These are phyloP conservation scores for Cicer bijugum DNA, from an alignment of 306 rosid genomes.

Conservation along the genomic window DNA sequence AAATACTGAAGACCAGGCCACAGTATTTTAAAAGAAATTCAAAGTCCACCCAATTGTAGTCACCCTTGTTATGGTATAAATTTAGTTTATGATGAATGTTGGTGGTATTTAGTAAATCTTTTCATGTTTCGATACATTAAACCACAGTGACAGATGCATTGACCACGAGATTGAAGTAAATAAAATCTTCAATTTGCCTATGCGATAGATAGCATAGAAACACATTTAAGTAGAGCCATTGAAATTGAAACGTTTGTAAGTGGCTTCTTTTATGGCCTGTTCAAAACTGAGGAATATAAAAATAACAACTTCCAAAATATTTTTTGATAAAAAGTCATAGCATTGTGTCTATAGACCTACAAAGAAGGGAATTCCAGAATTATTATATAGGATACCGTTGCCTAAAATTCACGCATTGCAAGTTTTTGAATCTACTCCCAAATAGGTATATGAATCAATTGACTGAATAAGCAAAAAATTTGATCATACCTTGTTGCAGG, in stretches of 20 bases:
- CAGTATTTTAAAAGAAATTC: constrained; percentile 46
- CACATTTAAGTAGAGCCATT: background rate
- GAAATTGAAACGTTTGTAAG: background rate
- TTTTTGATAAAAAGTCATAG: constrained; percentile 37
- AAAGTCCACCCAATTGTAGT: constrained; percentile 42
- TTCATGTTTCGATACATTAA: constrained; percentile 24
- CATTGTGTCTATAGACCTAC: constrained; percentile 9
- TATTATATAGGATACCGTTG: background rate
- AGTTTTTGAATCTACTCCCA: background rate
- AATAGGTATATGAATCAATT: background rate
- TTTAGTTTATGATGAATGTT: constrained; percentile 37
- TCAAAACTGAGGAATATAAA: constrained; percentile 11
- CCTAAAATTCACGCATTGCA: constrained; percentile 30
- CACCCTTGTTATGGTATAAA: constrained; percentile 36
- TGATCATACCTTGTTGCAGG: constrained; percentile 90
- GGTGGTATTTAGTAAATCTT: constrained; percentile 29
- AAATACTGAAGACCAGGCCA: constrained; percentile 83
- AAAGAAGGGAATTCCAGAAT: background rate
- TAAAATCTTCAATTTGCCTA: constrained; percentile 26
- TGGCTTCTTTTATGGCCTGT: constrained; percentile 23
- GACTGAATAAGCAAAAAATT: constrained; percentile 26
- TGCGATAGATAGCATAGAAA: constrained; percentile 13
- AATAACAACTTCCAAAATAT: constrained; percentile 7
- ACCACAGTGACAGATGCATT: constrained; percentile 29
- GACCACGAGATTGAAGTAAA: constrained; percentile 25